Conservation (phyloP, 2,329 filamentous ascomycete genomes). For the Alternaria metachromatica region DNA sequence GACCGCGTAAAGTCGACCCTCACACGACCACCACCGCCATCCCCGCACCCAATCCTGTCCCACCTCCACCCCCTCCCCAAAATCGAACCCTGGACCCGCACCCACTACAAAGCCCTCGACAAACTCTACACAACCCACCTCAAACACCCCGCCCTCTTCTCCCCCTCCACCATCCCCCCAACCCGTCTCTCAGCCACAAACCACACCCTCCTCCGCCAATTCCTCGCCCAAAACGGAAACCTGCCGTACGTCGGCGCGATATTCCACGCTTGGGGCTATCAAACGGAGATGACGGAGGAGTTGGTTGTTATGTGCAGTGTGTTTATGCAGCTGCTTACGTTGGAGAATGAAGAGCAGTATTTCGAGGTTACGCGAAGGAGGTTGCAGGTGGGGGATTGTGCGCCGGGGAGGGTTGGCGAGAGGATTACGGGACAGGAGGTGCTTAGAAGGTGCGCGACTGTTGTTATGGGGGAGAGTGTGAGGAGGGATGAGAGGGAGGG, state of each 20-base stretch:
- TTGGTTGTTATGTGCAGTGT: constrained; percentile 44
- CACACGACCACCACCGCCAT: constrained; percentile 10
- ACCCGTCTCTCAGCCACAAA: constrained; percentile 36
- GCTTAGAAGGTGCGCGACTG: constrained; percentile 39
- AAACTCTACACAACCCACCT: constrained; percentile 43
- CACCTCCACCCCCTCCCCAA: constrained; percentile 40
- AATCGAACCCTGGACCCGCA: constrained; percentile 49
- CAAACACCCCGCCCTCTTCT: constrained; percentile 42
- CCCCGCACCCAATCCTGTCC: constrained; percentile 35
- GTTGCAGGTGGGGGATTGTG: constrained; percentile 40
- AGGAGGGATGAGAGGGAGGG: constrained; percentile 46
- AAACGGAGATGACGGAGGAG: constrained; percentile 37
- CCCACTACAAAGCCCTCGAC: constrained; percentile 50
- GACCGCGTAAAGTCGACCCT: not conserved
- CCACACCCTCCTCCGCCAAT: constrained; percentile 33
- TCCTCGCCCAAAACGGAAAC: constrained; percentile 26
- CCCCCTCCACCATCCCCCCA: constrained; percentile 25
- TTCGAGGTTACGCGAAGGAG: constrained; percentile 28
- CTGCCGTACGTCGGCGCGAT: constrained; percentile 37
- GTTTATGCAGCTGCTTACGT: constrained; percentile 40
- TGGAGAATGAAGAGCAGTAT: constrained; percentile 36
- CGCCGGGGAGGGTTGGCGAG: constrained; percentile 28
- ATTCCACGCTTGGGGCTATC: constrained; percentile 46
- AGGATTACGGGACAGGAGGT: constrained; percentile 35
- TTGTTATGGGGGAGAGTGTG: constrained; percentile 43